A percentile compares a stretch with the other conserved stretches of the same genome.
phyloP scores from a whole-genome alignment of 176 grass and related monocot genomes.

The Avena sativa region DNA sequence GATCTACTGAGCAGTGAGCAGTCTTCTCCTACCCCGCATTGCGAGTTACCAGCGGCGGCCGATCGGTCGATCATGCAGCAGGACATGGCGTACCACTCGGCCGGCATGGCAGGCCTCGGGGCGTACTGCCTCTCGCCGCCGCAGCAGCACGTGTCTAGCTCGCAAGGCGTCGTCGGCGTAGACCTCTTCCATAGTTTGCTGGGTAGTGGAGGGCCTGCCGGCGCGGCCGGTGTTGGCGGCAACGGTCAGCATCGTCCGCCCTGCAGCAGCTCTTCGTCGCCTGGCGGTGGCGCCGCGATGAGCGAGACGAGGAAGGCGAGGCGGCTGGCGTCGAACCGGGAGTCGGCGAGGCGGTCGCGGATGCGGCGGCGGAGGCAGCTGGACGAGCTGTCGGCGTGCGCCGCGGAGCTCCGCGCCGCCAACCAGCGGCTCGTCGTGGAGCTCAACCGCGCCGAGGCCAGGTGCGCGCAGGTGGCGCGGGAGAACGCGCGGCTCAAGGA shows the following conservation, averaged over 20 bases:
- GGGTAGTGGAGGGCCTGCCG: background rate
- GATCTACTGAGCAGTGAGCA: background rate
- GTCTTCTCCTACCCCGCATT: background rate
- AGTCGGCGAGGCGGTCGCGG: conserved; percentile 61
- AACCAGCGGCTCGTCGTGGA: conserved; percentile 53
- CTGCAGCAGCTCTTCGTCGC: background rate
- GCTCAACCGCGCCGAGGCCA: conserved; percentile 47
- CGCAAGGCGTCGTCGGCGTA: background rate
- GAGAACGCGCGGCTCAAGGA: conserved; percentile 44
- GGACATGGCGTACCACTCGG: background rate
- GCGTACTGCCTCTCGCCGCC: conserved; percentile 25
- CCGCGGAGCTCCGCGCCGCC: conserved; percentile 38
- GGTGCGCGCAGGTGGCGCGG: conserved; percentile 22
- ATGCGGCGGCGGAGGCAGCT: conserved; percentile 49
- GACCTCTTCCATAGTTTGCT: background rate
- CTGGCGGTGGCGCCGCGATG: background rate
- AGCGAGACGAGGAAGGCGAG: conserved; percentile 49
- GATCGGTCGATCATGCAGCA: conserved; percentile 41
- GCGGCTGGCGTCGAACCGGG: conserved; percentile 60
- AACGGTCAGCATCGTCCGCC: background rate
- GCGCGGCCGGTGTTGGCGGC: background rate
- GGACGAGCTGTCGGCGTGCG: conserved; percentile 47
- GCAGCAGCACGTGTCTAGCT: conserved; percentile 9
- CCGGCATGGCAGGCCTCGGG: conserved; percentile 8
- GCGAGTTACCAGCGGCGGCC: background rate